phyloP scores from a whole-genome alignment of 176 grass and related monocot species.

The Carex myosuroides region DNA sequence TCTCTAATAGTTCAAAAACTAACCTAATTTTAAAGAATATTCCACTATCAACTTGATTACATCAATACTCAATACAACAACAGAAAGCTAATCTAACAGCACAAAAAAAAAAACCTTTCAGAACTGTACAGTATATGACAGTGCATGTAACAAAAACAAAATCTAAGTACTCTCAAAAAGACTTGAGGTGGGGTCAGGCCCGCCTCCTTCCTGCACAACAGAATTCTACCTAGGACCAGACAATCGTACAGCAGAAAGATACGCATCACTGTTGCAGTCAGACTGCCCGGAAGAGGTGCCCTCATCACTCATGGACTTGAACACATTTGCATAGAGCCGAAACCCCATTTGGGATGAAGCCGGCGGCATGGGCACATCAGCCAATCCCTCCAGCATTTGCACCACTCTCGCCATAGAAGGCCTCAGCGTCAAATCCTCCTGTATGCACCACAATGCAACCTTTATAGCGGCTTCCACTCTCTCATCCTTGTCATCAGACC shows the following conservation, averaged over 20 bases:
- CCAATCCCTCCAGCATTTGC: constrained; percentile 88
- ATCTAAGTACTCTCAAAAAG: constrained; percentile 4
- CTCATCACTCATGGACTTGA: constrained; percentile 76
- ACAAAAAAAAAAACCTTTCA: neutral
- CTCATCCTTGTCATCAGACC: constrained; percentile 42
- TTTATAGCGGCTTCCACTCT: constrained; percentile 54
- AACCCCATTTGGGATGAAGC: constrained; percentile 50
- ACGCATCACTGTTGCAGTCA: constrained; percentile 72
- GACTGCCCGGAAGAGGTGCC: constrained; percentile 71
- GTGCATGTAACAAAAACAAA: constrained; percentile 8
- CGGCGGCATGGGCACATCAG: constrained; percentile 61
- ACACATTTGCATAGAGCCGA: constrained; percentile 58
- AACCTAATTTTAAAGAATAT: constrained; percentile 2
- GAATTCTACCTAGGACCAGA: constrained; percentile 69
- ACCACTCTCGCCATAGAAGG: constrained; percentile 84
- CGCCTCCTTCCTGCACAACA: neutral
- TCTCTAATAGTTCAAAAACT: neutral
- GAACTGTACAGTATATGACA: constrained; percentile 17
- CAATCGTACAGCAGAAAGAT: constrained; percentile 75
- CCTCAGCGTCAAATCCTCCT: constrained; percentile 69
- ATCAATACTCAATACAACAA: constrained; percentile 6
- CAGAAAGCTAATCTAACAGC: neutral
- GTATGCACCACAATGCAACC: constrained; percentile 93
- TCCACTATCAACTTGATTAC: neutral
- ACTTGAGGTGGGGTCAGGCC: neutral